These are phyloP conservation scores for Tolypocladium paradoxum DNA, from an alignment of 2,329 filamentous ascomycete genomes.

Conservation along the genomic window DNA sequence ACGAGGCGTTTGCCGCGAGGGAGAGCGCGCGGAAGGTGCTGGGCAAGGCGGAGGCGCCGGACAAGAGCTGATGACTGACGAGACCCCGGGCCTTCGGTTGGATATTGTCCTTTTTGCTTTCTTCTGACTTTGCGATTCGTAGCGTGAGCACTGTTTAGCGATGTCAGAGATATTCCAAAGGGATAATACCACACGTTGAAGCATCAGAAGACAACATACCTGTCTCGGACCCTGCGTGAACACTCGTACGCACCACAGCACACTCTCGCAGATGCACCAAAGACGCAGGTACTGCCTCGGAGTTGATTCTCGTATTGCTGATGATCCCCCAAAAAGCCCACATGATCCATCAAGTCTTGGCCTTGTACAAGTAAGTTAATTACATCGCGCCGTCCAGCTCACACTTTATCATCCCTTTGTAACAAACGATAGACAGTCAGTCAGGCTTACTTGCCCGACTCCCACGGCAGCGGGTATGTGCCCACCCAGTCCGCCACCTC, in stretches of 20 bases:
- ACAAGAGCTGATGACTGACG: background rate
- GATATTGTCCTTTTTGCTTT: background rate
- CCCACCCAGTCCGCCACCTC: constrained; percentile 73
- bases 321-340: background rate
- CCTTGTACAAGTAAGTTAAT: constrained; percentile 5
- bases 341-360: background rate
- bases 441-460: constrained; percentile 20
- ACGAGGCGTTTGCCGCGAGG: constrained; percentile 15
- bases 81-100: background rate
- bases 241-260: background rate
- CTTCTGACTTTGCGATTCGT: no score
- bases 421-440: background rate
- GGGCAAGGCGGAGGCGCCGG: constrained; percentile 1
- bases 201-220: background rate
- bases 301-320: constrained; percentile 5
- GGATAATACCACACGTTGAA: background rate
- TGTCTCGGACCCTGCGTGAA: background rate
- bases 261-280: background rate
- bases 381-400: constrained; percentile 3
- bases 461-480: constrained; percentile 63
- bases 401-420: background rate
- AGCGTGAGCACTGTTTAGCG: background rate
- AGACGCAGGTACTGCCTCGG: background rate
- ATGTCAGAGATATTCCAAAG: background rate
- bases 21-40: constrained; percentile 13